Conservation (phyloP, 768 basidiomycete genomes). For the Amanita thiersii region DNA sequence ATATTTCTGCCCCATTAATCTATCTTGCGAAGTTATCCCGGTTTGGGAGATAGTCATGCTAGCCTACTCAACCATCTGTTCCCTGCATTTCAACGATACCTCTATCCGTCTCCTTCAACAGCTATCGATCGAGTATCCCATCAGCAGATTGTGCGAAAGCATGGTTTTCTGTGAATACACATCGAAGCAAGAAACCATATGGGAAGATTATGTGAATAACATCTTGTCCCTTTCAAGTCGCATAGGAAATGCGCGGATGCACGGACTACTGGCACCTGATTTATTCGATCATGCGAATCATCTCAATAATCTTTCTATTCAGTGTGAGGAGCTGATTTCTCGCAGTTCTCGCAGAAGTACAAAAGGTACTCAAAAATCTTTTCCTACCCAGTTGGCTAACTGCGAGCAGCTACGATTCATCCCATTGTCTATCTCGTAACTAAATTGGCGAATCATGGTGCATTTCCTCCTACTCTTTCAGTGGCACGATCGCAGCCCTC, state of each 20-base stretch:
- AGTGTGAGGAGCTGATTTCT: constrained; percentile 44
- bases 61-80: constrained; percentile 61
- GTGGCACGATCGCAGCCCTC: constrained; percentile 55
- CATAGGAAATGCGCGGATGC: constrained; percentile 59
- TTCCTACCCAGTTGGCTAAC: constrained; percentile 7
- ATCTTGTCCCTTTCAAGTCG: constrained; percentile 64
- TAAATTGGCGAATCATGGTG: constrained; percentile 61
- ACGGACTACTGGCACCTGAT: constrained; percentile 30
- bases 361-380: constrained; percentile 26
- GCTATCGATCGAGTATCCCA: constrained; percentile 55
- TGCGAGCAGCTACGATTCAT: constrained; percentile 25
- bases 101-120: constrained; percentile 44
- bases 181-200: constrained; percentile 28
- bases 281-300: constrained; percentile 56
- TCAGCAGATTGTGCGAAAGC: constrained; percentile 57
- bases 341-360: constrained; percentile 27
- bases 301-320: constrained; percentile 41
- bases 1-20: constrained; percentile 67
- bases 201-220: constrained; percentile 74
- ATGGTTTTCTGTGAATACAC: constrained; percentile 17
- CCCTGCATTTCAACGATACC: constrained; percentile 37
- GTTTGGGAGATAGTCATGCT: constrained; percentile 43
- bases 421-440: constrained; percentile 47
- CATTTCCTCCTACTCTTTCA: constrained; percentile 49
- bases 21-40: constrained; percentile 36